phyloP scores from a whole-genome alignment of 108 stramenopile genomes.

The Heterococcus sp. region DNA sequence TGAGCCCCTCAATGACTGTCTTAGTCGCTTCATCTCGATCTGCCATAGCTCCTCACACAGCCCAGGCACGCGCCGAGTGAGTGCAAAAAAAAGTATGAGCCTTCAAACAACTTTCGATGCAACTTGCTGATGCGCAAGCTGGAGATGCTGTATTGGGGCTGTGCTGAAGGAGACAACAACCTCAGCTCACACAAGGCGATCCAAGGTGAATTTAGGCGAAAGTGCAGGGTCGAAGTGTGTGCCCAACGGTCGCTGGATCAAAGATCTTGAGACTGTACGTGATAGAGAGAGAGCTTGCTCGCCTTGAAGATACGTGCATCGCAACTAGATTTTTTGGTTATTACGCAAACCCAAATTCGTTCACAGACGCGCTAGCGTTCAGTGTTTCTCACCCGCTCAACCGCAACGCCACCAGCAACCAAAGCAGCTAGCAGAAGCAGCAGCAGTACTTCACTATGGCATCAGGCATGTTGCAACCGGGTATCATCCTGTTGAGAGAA shows the following conservation, averaged over 20 bases:
- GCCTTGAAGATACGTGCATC: neutral
- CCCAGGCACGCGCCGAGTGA: too few relatives aligned
- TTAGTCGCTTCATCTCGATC: conserved; percentile 57
- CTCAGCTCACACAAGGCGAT: neutral
- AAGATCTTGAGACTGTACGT: too few relatives aligned
- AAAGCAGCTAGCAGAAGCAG: too few relatives aligned
- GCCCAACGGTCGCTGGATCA: too few relatives aligned
- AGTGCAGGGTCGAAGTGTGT: too few relatives aligned
- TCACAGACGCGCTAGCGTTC: neutral
- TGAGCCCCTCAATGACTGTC: conserved; percentile 57
- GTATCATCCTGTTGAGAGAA: conserved; percentile 94
- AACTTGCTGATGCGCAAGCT: neutral
- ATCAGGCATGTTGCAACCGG: conserved; percentile 63
- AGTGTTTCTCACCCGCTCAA: too few relatives aligned
- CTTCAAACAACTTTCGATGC: neutral
- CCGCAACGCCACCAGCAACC: too few relatives aligned
- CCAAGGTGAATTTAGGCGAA: neutral
- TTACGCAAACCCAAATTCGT: neutral
- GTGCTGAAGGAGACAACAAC: neutral
- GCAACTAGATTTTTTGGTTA: neutral
- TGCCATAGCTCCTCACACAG: conserved; percentile 50
- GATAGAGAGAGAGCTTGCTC: too few relatives aligned
- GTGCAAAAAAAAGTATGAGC: too few relatives aligned
- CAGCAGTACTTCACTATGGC: too few relatives aligned
- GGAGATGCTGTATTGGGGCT: neutral